Conservation (phyloP, 768 basidiomycete species). For the Tulasnella sp. region DNA sequence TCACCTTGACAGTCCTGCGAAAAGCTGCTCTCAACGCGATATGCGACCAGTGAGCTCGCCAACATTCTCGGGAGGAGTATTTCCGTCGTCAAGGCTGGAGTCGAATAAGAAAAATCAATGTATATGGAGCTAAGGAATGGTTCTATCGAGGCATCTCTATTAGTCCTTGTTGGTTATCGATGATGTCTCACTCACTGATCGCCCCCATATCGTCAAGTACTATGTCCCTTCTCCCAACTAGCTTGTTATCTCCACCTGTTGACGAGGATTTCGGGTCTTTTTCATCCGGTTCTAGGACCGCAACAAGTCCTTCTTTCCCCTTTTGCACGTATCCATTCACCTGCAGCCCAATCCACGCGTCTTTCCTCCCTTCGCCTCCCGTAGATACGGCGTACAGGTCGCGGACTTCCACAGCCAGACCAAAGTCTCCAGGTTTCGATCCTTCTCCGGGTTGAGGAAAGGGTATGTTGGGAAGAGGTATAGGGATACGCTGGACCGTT, state of each 20-base stretch:
- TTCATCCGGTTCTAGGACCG: conserved; percentile 30
- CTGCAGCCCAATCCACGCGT: conserved; percentile 21
- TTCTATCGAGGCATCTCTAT: not conserved
- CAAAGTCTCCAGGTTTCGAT: conserved; percentile 59
- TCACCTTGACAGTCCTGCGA: conserved; percentile 25
- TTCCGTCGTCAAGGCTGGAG: conserved; percentile 28
- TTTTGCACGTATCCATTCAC: conserved; percentile 21
- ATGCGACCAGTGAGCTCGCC: conserved; percentile 53
- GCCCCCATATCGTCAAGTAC: conserved; percentile 26
- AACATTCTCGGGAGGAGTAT: conserved; percentile 45
- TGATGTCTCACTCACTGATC: conserved; percentile 35
- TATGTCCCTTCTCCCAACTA: conserved; percentile 32
- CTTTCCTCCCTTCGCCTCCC: not conserved
- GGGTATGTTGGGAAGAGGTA: conserved; percentile 36
- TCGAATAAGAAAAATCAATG: not conserved
- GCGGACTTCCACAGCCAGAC: conserved; percentile 18
- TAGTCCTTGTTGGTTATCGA: conserved; percentile 1
- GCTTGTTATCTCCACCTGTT: conserved; percentile 51
- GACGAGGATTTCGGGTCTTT: conserved; percentile 22
- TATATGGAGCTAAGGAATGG: not conserved
- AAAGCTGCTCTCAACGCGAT: conserved; percentile 36
- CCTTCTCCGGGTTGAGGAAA: conserved; percentile 64
- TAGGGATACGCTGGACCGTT: conserved; percentile 41
- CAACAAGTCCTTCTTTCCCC: conserved; percentile 35
- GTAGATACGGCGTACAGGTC: not conserved